A percentile compares a stretch with the other conserved stretches of the same genome.
phyloP scores from a whole-genome alignment of 2,329 filamentous ascomycete genomes.

The Fusarium siculi region DNA sequence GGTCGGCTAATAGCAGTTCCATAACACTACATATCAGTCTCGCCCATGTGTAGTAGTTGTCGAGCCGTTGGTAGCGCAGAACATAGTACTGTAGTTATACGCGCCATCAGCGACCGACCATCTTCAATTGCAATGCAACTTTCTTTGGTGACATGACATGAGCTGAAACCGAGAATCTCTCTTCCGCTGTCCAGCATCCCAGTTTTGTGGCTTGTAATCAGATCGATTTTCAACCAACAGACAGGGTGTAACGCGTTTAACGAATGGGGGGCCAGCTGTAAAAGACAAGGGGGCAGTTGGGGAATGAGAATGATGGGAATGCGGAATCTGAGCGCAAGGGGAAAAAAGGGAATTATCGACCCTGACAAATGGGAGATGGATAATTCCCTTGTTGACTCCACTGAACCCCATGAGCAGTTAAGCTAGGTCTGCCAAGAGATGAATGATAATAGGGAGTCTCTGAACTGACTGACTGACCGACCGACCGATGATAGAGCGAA shows the following conservation, averaged over 20 bases:
- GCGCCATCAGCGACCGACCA: not conserved
- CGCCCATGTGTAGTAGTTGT: not conserved
- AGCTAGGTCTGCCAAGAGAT: not conserved
- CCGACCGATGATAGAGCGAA: not conserved
- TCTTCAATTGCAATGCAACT: not conserved
- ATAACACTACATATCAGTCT: not conserved
- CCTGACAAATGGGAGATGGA: constrained; percentile 1
- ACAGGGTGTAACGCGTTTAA: not conserved
- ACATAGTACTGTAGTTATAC: not conserved
- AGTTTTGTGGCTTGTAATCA: constrained; percentile 17
- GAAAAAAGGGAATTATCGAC: not conserved
- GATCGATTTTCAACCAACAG: constrained; percentile 17
- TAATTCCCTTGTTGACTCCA: not conserved
- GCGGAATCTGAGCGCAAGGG: constrained; percentile 4
- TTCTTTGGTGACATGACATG: not conserved
- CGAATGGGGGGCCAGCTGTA: not conserved
- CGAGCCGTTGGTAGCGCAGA: not conserved
- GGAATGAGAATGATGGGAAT: not conserved
- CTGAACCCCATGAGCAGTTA: not conserved
- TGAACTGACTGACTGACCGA: not conserved
- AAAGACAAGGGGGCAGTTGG: not conserved
- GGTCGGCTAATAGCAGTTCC: constrained; percentile 4
- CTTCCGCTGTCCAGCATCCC: not conserved
- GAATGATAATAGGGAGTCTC: not conserved
- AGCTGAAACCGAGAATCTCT: constrained; percentile 16